phyloP scores from a whole-genome alignment of 768 basidiomycete genomes.

The Leucocoprinus birnbaumii region DNA sequence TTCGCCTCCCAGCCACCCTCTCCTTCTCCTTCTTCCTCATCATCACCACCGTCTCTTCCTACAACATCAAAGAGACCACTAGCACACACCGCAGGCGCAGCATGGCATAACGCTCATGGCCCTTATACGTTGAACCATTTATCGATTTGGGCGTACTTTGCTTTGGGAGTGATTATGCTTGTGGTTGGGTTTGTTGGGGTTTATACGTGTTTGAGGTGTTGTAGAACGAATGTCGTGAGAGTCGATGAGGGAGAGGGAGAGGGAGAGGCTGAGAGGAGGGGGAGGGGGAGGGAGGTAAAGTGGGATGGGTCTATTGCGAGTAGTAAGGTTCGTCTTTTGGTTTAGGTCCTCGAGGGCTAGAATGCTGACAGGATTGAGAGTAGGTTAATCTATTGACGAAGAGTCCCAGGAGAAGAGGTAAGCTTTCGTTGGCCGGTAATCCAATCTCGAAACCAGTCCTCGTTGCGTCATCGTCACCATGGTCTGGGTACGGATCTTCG shows the following conservation, averaged over 20 bases:
- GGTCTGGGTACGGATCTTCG: no score
- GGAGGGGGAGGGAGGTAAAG: background rate
- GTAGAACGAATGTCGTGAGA: background rate
- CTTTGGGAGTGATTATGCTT: background rate
- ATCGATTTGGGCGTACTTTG: constrained; percentile 6
- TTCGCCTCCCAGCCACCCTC: background rate
- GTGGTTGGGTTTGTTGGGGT: background rate
- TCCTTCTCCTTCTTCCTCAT: background rate
- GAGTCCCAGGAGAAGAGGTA: no score
- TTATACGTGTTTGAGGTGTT: constrained; percentile 3
- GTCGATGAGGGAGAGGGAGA: background rate
- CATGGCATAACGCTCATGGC: background rate
- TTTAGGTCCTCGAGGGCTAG: no score
- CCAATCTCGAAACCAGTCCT: no score
- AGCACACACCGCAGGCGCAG: background rate
- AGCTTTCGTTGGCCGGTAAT: no score
- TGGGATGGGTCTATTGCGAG: background rate
- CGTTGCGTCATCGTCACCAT: no score
- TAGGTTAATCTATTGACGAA: no score
- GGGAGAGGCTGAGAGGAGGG: background rate
- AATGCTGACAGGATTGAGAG: no score
- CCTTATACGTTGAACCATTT: background rate
- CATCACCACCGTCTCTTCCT: background rate
- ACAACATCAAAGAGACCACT: no score
- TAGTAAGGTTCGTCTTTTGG: no score